Conservation (phyloP, 768 basidiomycete species). For the Auricularia sp. region DNA sequence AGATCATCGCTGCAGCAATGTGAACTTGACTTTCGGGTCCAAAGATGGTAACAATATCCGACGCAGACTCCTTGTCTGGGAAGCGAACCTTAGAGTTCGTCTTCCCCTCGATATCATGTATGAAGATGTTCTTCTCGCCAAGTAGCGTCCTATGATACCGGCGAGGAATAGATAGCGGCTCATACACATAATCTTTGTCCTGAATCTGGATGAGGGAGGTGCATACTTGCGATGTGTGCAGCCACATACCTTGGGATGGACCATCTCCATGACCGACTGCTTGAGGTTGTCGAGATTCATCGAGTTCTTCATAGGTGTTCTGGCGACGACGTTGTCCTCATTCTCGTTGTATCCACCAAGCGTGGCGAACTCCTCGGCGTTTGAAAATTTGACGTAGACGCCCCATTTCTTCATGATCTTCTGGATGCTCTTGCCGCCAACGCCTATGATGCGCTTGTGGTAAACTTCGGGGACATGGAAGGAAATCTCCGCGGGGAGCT, state of each 20-base stretch:
- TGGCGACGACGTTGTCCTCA: slow-evolving; percentile 97
- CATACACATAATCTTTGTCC: slow-evolving; percentile 96
- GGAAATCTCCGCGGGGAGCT: slow-evolving; percentile 95
- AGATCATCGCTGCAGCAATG: slow-evolving; percentile 90
- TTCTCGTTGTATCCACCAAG: slow-evolving; percentile 94
- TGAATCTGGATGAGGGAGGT: slow-evolving; percentile 20
- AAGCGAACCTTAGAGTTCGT: slow-evolving; percentile 89
- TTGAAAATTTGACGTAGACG: slow-evolving; percentile 99
- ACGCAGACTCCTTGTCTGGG: slow-evolving; percentile 89
- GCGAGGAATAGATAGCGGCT: slow-evolving; percentile 87
- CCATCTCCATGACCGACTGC: slow-evolving; percentile 94
- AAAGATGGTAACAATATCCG: slow-evolving; percentile 91
- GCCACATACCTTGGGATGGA: slow-evolving; percentile 76
- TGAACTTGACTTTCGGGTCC: slow-evolving; percentile 96
- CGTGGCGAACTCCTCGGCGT: slow-evolving; percentile 92
- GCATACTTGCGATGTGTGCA: slow-evolving; percentile 1
- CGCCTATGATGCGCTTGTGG: slow-evolving; percentile 98
- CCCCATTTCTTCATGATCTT: slow-evolving; percentile 99
- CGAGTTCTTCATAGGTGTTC: slow-evolving; percentile 96
- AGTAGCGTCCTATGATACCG: slow-evolving; percentile 91
- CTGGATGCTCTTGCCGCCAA: slow-evolving; percentile 95
- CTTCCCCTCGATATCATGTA: slow-evolving; percentile 93
- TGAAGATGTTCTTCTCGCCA: slow-evolving; percentile 94
- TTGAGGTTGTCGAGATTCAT: slow-evolving; percentile 91
- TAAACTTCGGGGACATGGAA: slow-evolving; percentile 98